A percentile compares a stretch with the other conserved stretches of the same genome.
Evolutionary conservation across 208 protist species (phyloP).

Genomic region (Trypanosoma cruzi): DNA sequence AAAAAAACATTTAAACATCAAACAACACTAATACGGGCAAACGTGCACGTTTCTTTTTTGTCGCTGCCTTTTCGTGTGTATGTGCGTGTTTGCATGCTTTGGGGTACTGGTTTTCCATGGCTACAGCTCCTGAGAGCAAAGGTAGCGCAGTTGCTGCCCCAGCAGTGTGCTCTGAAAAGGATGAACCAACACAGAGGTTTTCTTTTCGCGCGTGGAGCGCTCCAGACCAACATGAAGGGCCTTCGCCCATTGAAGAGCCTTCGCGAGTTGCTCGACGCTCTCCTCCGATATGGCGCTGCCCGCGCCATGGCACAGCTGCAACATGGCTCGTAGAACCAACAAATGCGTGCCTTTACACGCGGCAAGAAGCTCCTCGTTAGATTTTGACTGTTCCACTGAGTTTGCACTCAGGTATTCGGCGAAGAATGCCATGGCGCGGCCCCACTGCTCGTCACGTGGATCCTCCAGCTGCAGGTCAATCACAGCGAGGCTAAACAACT

Average conservation of each 20-base stretch:
- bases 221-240: constrained; percentile 28
- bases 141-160: constrained; percentile 33
- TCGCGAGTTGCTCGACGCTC: constrained; percentile 16
- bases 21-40: no score
- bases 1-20: no score
- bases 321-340: constrained; percentile 40
- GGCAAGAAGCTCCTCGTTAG: constrained; percentile 33
- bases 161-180: constrained; percentile 40
- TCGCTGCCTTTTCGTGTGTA: not conserved
- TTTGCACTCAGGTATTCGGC: constrained; percentile 37
- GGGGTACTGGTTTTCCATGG: not conserved
- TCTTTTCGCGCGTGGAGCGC: constrained; percentile 5
- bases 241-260: constrained; percentile 38
- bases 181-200: constrained; percentile 9
- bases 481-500: constrained; percentile 70
- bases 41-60: no score
- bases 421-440: constrained; percentile 39
- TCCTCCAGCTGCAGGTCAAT: constrained; percentile 58
- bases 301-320: constrained; percentile 40
- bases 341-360: constrained; percentile 32
- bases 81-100: not conserved
- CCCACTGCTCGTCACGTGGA: constrained; percentile 52
- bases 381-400: constrained; percentile 28
- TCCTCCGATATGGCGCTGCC: constrained; percentile 12
- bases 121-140: constrained; percentile 25